These are phyloP conservation scores for Hypoxylon sp. DNA, from an alignment of 2,329 filamentous ascomycete genomes.

Conservation along the genomic window DNA sequence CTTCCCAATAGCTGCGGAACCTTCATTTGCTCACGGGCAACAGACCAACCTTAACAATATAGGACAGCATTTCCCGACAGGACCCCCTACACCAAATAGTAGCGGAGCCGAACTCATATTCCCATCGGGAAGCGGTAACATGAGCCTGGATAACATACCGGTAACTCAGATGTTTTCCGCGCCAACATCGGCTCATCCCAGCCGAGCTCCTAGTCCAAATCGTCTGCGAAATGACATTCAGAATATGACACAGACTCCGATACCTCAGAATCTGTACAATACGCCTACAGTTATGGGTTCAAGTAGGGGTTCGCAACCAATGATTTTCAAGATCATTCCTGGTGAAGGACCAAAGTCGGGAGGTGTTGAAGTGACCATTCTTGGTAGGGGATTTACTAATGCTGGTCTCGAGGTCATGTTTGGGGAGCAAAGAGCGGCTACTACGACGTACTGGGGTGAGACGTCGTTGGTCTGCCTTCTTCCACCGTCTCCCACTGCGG, in stretches of 20 bases:
- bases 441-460: conserved; percentile 85
- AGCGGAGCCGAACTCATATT: conserved; percentile 69
- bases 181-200: conserved; percentile 79
- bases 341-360: conserved; percentile 85
- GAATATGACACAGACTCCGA: conserved; percentile 60
- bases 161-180: conserved; percentile 79
- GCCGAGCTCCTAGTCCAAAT: conserved; percentile 82
- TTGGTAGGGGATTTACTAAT: conserved; percentile 84
- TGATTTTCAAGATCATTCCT: conserved; percentile 87
- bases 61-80: conserved; percentile 65
- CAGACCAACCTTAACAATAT: conserved; percentile 49
- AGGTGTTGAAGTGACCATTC: conserved; percentile 87
- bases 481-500: conserved; percentile 77
- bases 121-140: conserved; percentile 69
- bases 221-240: conserved; percentile 64
- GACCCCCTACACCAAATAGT: conserved; percentile 76
- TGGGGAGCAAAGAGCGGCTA: conserved; percentile 74
- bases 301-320: conserved; percentile 66
- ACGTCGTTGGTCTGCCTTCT: conserved; percentile 84
- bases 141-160: conserved; percentile 75
- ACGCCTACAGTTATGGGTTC: conserved; percentile 66
- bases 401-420: conserved; percentile 87
- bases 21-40: conserved; percentile 52
- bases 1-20: conserved; percentile 60
- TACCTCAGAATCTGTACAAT: conserved; percentile 63